phyloP scores from a whole-genome alignment of 345 rosid genomes.

The Camelina laxa region DNA sequence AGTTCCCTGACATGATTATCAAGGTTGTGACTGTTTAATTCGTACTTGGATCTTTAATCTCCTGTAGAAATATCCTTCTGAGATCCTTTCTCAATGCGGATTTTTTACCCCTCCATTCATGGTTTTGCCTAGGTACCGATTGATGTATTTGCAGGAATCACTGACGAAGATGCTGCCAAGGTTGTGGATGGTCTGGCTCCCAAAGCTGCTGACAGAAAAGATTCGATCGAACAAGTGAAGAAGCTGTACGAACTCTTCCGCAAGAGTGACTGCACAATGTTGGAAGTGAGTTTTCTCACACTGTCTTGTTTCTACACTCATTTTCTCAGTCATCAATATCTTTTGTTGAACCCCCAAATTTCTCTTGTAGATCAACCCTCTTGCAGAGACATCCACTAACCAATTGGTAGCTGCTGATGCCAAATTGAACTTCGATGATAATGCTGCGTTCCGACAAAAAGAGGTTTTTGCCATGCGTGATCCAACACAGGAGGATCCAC shows the following conservation, averaged over 20 bases:
- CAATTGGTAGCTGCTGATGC: constrained; percentile 99
- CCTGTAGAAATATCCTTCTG: not conserved
- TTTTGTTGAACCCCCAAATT: constrained; percentile 15
- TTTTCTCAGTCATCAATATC: constrained; percentile 8
- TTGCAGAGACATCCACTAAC: constrained; percentile 87
- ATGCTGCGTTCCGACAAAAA: constrained; percentile 94
- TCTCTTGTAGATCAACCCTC: constrained; percentile 83
- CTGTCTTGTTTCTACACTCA: not conserved
- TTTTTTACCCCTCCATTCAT: constrained; percentile 17
- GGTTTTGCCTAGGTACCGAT: constrained; percentile 73
- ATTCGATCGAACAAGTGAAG: constrained; percentile 95
- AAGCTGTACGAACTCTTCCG: constrained; percentile 91
- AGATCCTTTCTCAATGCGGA: constrained; percentile 11
- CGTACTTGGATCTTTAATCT: not conserved
- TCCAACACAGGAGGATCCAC: constrained; percentile 97
- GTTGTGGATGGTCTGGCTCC: constrained; percentile 97
- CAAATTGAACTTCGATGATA: constrained; percentile 96
- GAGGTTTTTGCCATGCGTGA: constrained; percentile 81
- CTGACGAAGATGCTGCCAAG: constrained; percentile 95
- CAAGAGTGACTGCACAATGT: constrained; percentile 82
- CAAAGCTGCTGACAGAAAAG: constrained; percentile 76
- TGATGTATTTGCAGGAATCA: constrained; percentile 92
- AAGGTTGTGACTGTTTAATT: constrained; percentile 56
- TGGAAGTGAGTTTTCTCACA: constrained; percentile 74
- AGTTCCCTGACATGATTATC: constrained; percentile 93